Evolutionary conservation across 148 eudicot species (phyloP), one percentile per base, ranked within the genome.

Genomic region (Hydrangea macrophylla): DNA sequence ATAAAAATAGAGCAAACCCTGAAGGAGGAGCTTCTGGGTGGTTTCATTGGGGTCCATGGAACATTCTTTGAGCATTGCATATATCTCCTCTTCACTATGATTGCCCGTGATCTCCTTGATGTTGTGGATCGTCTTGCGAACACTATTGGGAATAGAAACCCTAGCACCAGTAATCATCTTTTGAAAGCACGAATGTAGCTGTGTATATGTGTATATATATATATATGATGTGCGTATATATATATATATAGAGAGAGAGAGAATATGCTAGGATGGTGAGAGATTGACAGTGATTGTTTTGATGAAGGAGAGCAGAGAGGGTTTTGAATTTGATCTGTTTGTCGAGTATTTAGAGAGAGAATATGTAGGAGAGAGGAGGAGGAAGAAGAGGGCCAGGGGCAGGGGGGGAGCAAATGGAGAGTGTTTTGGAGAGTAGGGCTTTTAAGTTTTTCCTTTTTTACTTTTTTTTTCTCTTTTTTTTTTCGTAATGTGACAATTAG

Each of bases 41-140:
- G 85, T 78, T 31, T 82, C 85, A 31, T 82, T 67, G 51, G 82
- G 80, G 75, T 82, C 82, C 82, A 82, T 78, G n/a, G 64, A 65
- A 58, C 85, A 82, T 28, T 82, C 85, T 58, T 76, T 75, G 39
- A 82, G 85, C 82, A 79, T 79, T 53, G 72, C 73, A 73, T 75
- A 79, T 11, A 82, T 76, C 66, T 82, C 85, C 22, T 82, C 85
- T 5, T 82, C 85, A 56, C 67, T 65, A 67, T 82, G 85, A 44
- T 62, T 82, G 27, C 78, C 85, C 5, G 82, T 62, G 79, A 76
- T 75, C 82, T 78, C 85, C 71, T 79, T 78, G 3, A 82, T 78
- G 69, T 78, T 73, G 31, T 61, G 75, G 76, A 82, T 82, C 82
- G 32, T 62, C 50, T 73, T 69, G 60, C 64, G 64, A 10, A 67